phyloP scores from a whole-genome alignment of 2,329 filamentous ascomycete genomes.

The Penicillium sp. region DNA sequence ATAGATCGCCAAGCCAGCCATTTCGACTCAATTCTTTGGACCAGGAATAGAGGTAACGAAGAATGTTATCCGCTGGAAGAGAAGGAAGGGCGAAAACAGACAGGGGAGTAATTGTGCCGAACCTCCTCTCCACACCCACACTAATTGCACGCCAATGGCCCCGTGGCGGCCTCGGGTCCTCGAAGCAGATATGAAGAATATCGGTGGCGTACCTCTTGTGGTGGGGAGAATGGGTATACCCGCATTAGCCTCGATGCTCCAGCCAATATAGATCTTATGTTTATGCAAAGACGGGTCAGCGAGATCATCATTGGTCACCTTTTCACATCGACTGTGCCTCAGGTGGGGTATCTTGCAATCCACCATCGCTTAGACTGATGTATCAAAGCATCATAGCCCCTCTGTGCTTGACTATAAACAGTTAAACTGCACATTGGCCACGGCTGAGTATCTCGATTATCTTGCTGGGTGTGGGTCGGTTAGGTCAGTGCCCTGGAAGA shows the following conservation, averaged over 20 bases:
- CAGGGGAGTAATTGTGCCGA: too few species aligned
- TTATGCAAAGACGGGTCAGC: not conserved
- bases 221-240: too few species aligned
- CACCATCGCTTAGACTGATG: too few species aligned
- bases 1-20: not conserved
- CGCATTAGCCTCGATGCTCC: too few species aligned
- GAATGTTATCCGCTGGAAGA: too few species aligned
- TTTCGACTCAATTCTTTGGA: not conserved
- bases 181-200: not conserved
- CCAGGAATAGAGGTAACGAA: too few species aligned
- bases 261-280: not conserved
- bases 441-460: not conserved
- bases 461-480: not conserved
- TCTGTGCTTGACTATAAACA: not conserved
- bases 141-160: not conserved
- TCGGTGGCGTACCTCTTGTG: not conserved
- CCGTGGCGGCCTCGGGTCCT: not conserved
- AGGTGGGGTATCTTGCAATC: too few species aligned
- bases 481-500: too few species aligned
- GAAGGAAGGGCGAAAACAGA: too few species aligned
- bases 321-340: too few species aligned
- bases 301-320: too few species aligned
- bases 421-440: not conserved
- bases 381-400: not conserved
- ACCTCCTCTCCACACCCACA: not conserved